Conservation (phyloP, 2,329 filamentous ascomycete species). For the Fusarium nodosum region DNA sequence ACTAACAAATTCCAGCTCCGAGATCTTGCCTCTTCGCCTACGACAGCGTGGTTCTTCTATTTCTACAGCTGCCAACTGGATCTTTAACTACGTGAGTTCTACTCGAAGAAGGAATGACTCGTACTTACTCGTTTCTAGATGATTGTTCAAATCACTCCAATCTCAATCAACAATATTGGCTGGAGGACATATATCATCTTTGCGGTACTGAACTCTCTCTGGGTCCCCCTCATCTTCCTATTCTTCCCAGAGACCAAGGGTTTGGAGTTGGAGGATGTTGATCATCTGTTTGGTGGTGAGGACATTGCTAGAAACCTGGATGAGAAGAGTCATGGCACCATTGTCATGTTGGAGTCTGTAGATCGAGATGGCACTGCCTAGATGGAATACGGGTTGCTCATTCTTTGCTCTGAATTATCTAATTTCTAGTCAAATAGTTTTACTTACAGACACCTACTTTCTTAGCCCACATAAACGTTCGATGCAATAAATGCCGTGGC, state of each 20-base stretch:
- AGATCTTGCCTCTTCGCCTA: constrained; percentile 52
- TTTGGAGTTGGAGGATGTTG: constrained; percentile 63
- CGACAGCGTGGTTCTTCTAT: constrained; percentile 53
- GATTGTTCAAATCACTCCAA: constrained; percentile 42
- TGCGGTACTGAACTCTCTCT: constrained; percentile 56
- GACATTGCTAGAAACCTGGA: constrained; percentile 30
- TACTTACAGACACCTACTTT: not conserved
- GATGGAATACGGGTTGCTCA: not conserved
- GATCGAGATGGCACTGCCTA: constrained; percentile 1
- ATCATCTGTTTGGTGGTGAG: constrained; percentile 46
- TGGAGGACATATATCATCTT: constrained; percentile 66
- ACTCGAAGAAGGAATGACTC: accelerated
- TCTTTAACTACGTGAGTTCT: constrained; percentile 52
- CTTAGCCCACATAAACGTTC: not conserved
- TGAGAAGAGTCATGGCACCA: constrained; percentile 26
- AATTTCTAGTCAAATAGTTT: not conserved
- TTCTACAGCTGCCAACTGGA: constrained; percentile 54
- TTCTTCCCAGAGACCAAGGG: constrained; percentile 64
- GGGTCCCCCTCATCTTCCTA: constrained; percentile 54
- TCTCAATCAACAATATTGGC: constrained; percentile 56
- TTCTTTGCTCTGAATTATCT: not conserved
- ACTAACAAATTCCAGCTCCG: constrained; percentile 42
- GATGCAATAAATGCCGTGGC: no score
- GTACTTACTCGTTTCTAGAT: not conserved
- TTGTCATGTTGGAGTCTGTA: constrained; percentile 29